Evolutionary conservation across 768 basidiomycete genomes (phyloP).

Genomic region (Tubosaeta sp.): DNA sequence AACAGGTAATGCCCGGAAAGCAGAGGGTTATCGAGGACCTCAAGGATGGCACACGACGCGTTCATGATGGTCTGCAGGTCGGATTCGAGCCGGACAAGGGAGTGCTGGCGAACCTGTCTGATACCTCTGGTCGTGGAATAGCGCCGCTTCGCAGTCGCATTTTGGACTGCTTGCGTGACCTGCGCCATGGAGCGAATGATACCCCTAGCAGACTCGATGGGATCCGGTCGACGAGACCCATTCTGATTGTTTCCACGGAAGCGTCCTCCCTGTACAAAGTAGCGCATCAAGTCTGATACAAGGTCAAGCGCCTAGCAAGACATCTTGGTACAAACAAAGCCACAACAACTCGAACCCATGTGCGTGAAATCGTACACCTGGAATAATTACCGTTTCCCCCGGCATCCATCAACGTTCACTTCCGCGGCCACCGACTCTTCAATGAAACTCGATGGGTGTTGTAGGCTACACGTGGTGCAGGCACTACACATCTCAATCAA

Average conservation of each 20-base stretch:
- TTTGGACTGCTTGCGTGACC: background rate
- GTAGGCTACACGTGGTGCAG: background rate
- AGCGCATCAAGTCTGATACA: background rate
- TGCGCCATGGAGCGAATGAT: background rate
- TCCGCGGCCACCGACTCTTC: no score
- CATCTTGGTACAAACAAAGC: no score
- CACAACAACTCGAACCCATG: no score
- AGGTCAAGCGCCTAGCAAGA: no score
- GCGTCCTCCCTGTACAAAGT: background rate
- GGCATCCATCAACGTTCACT: no score
- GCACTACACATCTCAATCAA: background rate
- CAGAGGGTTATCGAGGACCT: background rate
- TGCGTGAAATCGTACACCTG: no score
- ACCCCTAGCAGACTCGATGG: background rate
- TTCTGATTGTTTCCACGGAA: background rate
- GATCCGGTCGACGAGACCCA: background rate
- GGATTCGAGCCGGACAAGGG: slow-evolving; percentile 4
- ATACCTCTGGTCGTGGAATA: background rate
- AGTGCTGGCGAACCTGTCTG: slow-evolving; percentile 1
- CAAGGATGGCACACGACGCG: slow-evolving; percentile 4
- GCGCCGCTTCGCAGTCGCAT: background rate
- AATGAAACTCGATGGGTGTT: no score
- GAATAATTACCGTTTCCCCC: no score
- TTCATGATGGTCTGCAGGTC: slow-evolving; percentile 7
- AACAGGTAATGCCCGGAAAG: slow-evolving; percentile 1